Evolutionary conservation across 371 early-diverging fungal genomes (phyloP).

Genomic region (Chytridium lagenaria): DNA sequence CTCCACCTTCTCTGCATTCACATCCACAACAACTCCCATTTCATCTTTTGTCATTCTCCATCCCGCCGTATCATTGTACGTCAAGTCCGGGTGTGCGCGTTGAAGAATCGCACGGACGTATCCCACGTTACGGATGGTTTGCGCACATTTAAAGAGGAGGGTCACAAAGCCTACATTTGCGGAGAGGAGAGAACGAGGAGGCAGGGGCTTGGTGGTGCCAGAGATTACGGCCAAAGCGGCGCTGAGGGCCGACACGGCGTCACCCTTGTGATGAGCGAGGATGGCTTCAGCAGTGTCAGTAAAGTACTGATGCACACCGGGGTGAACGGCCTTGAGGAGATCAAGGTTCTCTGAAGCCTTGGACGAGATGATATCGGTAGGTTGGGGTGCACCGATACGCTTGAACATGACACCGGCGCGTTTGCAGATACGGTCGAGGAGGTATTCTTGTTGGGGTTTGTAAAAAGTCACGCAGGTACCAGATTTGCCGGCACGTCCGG

Average conservation of each 20-base stretch:
- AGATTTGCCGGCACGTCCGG: conserved; percentile 92
- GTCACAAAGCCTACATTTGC: conserved; percentile 84
- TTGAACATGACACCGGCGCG: conserved; percentile 82
- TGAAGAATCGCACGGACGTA: conserved; percentile 79
- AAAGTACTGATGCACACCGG: conserved; percentile 78
- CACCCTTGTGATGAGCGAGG: conserved; percentile 57
- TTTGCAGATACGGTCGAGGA: conserved; percentile 74
- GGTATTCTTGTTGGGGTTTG: conserved; percentile 82
- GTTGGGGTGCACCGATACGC: conserved; percentile 83
- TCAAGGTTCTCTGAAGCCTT: conserved; percentile 77
- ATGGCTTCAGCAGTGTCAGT: conserved; percentile 71
- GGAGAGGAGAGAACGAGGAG: conserved; percentile 78
- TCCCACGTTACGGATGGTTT: conserved; percentile 75
- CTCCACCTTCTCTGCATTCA: conserved; percentile 70
- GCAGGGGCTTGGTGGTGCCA: conserved; percentile 81
- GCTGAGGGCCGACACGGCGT: conserved; percentile 74
- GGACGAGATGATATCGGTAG: conserved; percentile 82
- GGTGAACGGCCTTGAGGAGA: conserved; percentile 68
- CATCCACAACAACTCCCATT: conserved; percentile 83
- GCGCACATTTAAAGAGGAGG: conserved; percentile 65
- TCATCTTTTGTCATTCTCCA: conserved; percentile 86
- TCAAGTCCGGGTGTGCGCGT: conserved; percentile 69
- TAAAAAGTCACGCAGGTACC: conserved; percentile 93
- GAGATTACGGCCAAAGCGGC: conserved; percentile 85
- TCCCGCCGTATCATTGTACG: conserved; percentile 49